A percentile compares a stretch with the other conserved stretches of the same genome.
Conservation (phyloP, 495 filamentous ascomycete genomes). For the Lasiosphaeria miniovina region DNA sequence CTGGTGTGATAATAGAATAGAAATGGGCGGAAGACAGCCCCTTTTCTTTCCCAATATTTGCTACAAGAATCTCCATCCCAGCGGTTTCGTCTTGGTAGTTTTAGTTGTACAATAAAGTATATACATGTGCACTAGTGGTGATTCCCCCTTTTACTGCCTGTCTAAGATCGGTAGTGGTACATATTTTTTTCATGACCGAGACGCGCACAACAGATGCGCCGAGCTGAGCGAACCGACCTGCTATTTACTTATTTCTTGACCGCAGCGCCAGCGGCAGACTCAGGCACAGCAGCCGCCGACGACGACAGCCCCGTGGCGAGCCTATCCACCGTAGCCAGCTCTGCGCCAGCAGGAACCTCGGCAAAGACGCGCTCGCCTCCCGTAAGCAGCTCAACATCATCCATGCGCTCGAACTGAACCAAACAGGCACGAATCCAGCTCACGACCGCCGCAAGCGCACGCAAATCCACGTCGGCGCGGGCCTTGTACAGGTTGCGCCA, state of each 20-base stretch:
- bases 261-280: background rate
- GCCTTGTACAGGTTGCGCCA: slow-evolving; percentile 94
- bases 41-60: no score
- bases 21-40: no score
- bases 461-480: slow-evolving; percentile 65
- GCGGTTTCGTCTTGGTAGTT: no score
- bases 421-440: slow-evolving; percentile 73
- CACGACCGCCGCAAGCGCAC: slow-evolving; percentile 68
- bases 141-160: no score
- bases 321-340: slow-evolving; percentile 42
- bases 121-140: no score
- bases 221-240: no score
- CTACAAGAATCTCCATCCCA: no score
- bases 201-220: no score
- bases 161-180: no score
- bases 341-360: slow-evolving; percentile 37
- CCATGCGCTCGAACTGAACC: slow-evolving; percentile 57
- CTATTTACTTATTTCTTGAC: slow-evolving; percentile 7
- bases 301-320: slow-evolving; percentile 27
- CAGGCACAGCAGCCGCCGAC: slow-evolving; percentile 12
- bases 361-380: slow-evolving; percentile 34
- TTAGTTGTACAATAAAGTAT: no score
- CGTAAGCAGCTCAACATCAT: slow-evolving; percentile 51
- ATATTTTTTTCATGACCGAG: no score
- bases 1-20: no score